Percentiles rank a stretch among this genome's conserved stretches.
Evolutionary conservation across 495 filamentous ascomycete species (phyloP).

Genomic region (Penicillium ucsense): DNA sequence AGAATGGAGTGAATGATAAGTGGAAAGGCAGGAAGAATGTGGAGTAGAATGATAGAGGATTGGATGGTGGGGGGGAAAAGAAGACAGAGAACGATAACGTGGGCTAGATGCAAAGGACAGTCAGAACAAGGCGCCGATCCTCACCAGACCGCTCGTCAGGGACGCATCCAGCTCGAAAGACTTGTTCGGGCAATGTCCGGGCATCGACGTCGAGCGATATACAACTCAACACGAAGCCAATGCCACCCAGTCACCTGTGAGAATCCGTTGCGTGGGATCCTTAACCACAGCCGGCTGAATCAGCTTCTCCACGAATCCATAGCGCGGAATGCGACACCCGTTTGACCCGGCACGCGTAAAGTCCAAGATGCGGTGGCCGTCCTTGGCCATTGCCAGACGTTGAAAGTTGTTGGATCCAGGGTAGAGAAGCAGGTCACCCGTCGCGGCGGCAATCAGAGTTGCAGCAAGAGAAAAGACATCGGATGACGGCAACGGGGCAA

Average conservation of each 20-base stretch:
- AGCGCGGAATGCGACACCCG: conserved; percentile 31
- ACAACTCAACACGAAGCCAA: conserved; percentile 5
- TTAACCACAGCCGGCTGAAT: conserved; percentile 34
- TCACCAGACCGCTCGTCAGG: no score
- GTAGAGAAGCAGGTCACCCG: conserved; percentile 44
- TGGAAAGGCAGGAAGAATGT: no score
- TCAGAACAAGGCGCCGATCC: no score
- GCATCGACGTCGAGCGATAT: no score
- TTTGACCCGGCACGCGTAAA: conserved; percentile 32
- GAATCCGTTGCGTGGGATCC: conserved; percentile 27
- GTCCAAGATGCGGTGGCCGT: conserved; percentile 38
- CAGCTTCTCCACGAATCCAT: conserved; percentile 35
- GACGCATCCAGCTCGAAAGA: no score
- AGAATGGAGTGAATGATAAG: no score
- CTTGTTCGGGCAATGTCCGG: no score
- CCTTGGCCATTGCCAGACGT: conserved; percentile 36
- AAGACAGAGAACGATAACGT: no score
- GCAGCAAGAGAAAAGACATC: conserved; percentile 45
- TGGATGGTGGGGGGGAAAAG: no score
- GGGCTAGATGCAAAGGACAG: no score
- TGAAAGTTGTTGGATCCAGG: conserved; percentile 34
- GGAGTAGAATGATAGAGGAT: no score
- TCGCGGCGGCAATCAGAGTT: conserved; percentile 45
- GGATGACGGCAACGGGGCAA: conserved; percentile 12
- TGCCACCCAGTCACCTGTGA: conserved; percentile 26